Conservation (phyloP, 176 grass and related monocot species). For the Musa acuminata region DNA sequence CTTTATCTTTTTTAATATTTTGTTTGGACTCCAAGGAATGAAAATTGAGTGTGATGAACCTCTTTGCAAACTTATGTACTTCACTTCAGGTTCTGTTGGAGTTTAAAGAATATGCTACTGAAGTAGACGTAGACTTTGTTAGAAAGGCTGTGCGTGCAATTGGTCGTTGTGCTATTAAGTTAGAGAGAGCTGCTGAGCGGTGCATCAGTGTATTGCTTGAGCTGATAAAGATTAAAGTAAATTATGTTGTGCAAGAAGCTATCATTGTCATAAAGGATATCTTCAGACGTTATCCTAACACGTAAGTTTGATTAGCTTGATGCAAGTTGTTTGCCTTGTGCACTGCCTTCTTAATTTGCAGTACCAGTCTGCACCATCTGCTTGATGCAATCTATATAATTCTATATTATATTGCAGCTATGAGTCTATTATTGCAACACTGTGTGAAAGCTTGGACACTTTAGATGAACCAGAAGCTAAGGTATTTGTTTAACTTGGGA, state of each 20-base stretch:
- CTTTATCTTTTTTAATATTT: no score
- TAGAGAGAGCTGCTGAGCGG: slow-evolving; percentile 91
- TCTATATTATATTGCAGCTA: slow-evolving; percentile 40
- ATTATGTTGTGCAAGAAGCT: slow-evolving; percentile 99
- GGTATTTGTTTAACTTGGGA: slow-evolving; percentile 27
- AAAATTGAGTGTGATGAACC: background rate
- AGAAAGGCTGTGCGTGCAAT: slow-evolving; percentile 98
- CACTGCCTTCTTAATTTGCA: background rate
- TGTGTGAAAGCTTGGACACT: slow-evolving; percentile 94
- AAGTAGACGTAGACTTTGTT: slow-evolving; percentile 99
- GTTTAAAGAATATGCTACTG: slow-evolving; percentile 98
- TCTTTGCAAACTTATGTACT: background rate
- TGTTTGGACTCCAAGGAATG: no score
- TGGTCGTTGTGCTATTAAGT: slow-evolving; percentile 96
- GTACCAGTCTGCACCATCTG: background rate
- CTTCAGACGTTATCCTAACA: slow-evolving; percentile 98
- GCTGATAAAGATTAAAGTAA: slow-evolving; percentile 99
- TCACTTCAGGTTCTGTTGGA: slow-evolving; percentile 73
- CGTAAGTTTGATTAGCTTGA: slow-evolving; percentile 40
- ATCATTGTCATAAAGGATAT: slow-evolving; percentile 99
- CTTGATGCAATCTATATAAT: slow-evolving; percentile 8
- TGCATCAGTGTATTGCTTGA: slow-evolving; percentile 98
- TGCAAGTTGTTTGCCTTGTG: background rate
- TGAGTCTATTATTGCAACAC: slow-evolving; percentile 92
- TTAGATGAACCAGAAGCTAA: slow-evolving; percentile 99